Base-by-base conservation (phyloP, 345 rosid species). In the Rhodamnia argentea region DNA sequence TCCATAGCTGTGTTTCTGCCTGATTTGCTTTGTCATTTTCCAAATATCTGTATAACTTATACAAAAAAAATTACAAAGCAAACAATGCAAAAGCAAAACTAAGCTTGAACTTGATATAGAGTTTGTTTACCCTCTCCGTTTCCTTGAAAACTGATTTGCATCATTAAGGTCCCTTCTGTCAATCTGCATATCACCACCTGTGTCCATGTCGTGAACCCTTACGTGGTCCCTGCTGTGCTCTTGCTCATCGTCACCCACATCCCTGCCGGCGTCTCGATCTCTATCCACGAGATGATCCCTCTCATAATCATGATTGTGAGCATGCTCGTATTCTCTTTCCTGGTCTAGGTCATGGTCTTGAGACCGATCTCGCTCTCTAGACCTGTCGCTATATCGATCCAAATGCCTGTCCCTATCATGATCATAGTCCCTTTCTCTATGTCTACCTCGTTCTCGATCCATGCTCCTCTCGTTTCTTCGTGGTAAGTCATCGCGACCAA, bases 281-380 rank as follows among this genome's bases (percentile, higher is more conserved):
- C 91, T 87, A 82, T 93, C 94, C 50, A 86, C 16, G 54, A 90
- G 59, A 89, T 70, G 88, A 87, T 94, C 93, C 84, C 91, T 87
- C 16, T 91, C 89, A 84, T 89, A 88, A 90, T 91, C 93, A 87
- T 76, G 91, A 87, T 85, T 89, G 40, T 7, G 89, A 16, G 83
- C 84, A 85, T 64, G 92, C 51, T 89, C 93, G 84, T 91, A 92
- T 8, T 85, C 95, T 85, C 93, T 93, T 85, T 88, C 94, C 84
- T 83, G 86, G 42, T 90, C 93, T 52, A 29, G 87, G 51, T 91
- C 92, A 42, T 40, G 88, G 70, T 89, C 97, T 85, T 83, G 87
- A 87, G 97, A 95, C 86, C 88, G 88, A 81, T 90, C 92, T 5
- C 89, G 92, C 87, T 95, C 99, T 51, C 93, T 82, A 4, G 94